Evolutionary conservation across 1,139 yeast species (phyloP).

Genomic region (Yamadazyma diospyri): DNA sequence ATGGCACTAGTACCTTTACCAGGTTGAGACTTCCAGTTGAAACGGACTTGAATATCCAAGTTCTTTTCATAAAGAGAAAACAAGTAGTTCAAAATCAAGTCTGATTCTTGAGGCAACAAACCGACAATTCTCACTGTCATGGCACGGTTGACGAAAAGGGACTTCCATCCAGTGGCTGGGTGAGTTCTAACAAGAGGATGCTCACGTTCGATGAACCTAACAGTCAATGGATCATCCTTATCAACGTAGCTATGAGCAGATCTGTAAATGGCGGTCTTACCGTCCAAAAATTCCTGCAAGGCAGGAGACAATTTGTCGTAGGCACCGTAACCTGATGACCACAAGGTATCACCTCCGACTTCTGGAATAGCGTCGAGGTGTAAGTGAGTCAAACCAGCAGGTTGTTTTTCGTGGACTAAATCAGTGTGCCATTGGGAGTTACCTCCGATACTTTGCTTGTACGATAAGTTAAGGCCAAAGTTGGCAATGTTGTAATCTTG

Average conservation of each 20-base stretch:
- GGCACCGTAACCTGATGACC: slow-evolving; percentile 38
- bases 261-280: slow-evolving; percentile 33
- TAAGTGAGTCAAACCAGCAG: slow-evolving; percentile 38
- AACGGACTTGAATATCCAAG: slow-evolving; percentile 48
- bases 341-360: slow-evolving; percentile 36
- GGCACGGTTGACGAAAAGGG: slow-evolving; percentile 33
- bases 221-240: slow-evolving; percentile 29
- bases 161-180: slow-evolving; percentile 43
- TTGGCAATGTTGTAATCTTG: slow-evolving; percentile 35
- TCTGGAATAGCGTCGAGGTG: slow-evolving; percentile 33
- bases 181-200: slow-evolving; percentile 41
- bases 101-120: slow-evolving; percentile 31
- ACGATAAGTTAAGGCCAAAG: slow-evolving; percentile 21
- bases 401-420: slow-evolving; percentile 34
- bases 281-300: slow-evolving; percentile 34
- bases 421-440: slow-evolving; percentile 38
- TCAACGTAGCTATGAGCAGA: slow-evolving; percentile 35
- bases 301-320: slow-evolving; percentile 37
- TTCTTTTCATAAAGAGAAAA: slow-evolving; percentile 31
- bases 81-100: slow-evolving; percentile 30
- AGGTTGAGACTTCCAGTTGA: slow-evolving; percentile 48
- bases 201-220: slow-evolving; percentile 33
- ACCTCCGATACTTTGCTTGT: slow-evolving; percentile 30
- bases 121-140: slow-evolving; percentile 39
- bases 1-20: slow-evolving; percentile 54